Evolutionary conservation across 352 stramenopile genomes (phyloP), one percentile per base, ranked within the genome.

Genomic region (Pythium phragmiticola): DNA sequence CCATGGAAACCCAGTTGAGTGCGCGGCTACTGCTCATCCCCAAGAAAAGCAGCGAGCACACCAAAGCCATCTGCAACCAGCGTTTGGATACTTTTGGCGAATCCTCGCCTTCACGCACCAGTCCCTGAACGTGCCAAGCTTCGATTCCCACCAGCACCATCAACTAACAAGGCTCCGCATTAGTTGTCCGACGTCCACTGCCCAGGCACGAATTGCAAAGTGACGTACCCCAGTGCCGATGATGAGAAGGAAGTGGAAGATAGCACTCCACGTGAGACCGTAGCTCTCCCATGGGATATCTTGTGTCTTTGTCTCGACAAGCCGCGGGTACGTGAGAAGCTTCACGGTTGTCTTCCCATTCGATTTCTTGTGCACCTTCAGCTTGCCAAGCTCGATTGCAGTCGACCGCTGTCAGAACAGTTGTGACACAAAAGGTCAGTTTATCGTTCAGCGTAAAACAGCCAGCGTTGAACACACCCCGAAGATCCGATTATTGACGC

Each of bases 231-330:
- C 63, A 30, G 47, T 21, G 1, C 63, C 63, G 16, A 70, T 46
- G 30, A 57, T 17, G 41, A 70, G 57, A 30, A 70, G 43, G 50
- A 65, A 65, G 28, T 70, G 63, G 51, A 65, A 57, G 2, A 47
- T 23, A 3, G 51, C 45, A 14, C 43, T 65, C 34, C 46, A 58
- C 7, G 48, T 46, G 7, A 63, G 49, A 12, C 45, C 63, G 30
- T 57, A 56, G 41, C 23, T 36, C 19, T 58, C 49, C 63, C 63
- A 69, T 1, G 50, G 19, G 19, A 42, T 37, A 19, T 39, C 47
- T 9, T 30, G 63, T 11, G 26, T 53, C 0, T 12, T 48, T 5
- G 54, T 21, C 21, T 59, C 55, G 1, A 60, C 43, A 1, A 70
- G 39, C 4, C 57, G 50, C 5, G 63, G 63, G 30, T 62, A 63